Evolutionary conservation across 1,284 basidiomycete species (phyloP).

Genomic region (Leccinum colubrinum): DNA sequence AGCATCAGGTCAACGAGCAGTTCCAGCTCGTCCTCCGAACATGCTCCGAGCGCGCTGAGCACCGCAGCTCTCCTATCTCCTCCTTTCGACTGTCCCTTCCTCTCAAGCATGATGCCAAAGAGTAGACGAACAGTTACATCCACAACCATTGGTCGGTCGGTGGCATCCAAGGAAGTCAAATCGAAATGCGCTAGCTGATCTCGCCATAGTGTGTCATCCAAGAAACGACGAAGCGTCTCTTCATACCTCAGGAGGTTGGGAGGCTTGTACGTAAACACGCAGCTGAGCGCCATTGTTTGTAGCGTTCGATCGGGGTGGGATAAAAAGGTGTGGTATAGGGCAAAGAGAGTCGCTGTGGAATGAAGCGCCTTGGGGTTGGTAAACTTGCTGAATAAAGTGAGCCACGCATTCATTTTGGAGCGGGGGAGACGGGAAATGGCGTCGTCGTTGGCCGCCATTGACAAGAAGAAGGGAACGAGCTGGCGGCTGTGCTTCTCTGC

Average conservation of each 20-base stretch:
- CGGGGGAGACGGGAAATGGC: constrained; percentile 43
- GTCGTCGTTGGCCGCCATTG: constrained; percentile 39
- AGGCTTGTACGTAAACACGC: constrained; percentile 84
- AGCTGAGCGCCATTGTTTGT: constrained; percentile 78
- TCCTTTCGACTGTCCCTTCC: constrained; percentile 66
- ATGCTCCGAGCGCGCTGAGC: constrained; percentile 70
- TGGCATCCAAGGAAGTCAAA: constrained; percentile 59
- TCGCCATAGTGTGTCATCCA: constrained; percentile 88
- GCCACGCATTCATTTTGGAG: constrained; percentile 70
- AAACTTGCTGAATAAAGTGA: constrained; percentile 88
- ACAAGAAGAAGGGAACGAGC: constrained; percentile 78
- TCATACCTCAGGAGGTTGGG: constrained; percentile 66
- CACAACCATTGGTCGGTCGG: constrained; percentile 71
- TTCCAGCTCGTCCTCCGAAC: constrained; percentile 71
- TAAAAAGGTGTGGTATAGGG: constrained; percentile 74
- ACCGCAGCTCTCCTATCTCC: constrained; percentile 80
- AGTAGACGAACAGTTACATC: constrained; percentile 76
- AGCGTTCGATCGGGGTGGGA: constrained; percentile 84
- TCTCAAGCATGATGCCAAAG: constrained; percentile 90
- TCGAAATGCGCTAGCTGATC: constrained; percentile 83
- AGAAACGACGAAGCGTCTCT: constrained; percentile 65
- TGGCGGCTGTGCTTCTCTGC: constrained; percentile 85
- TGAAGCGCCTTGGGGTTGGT: constrained; percentile 87
- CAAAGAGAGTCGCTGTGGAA: constrained; percentile 64
- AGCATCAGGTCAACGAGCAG: constrained; percentile 91